phyloP scores from a whole-genome alignment of 1,284 basidiomycete genomes.

The Boletus smithii region DNA sequence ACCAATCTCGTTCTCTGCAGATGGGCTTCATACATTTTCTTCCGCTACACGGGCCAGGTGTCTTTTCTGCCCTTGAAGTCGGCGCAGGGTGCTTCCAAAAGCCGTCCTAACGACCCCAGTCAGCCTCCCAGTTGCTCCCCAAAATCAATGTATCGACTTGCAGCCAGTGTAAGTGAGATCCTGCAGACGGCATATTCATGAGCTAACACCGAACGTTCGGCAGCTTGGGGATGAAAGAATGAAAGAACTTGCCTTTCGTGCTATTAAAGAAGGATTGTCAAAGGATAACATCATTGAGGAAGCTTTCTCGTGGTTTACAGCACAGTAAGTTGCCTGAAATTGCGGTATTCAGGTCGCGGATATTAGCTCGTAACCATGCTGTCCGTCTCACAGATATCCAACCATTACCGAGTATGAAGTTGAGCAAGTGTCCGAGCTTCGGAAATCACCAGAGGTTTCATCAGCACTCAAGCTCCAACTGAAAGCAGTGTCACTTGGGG shows the following conservation, averaged over 20 bases:
- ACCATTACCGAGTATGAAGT: conserved; percentile 18
- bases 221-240: conserved; percentile 30
- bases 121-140: conserved; percentile 26
- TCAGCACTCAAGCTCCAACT: conserved; percentile 23
- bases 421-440: conserved; percentile 20
- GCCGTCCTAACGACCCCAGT: not conserved
- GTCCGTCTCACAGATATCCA: conserved; percentile 15
- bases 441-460: conserved; percentile 22
- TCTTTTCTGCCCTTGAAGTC: conserved; percentile 29
- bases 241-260: conserved; percentile 24
- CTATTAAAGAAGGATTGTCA: conserved; percentile 27
- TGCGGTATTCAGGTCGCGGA: conserved; percentile 2
- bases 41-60: conserved; percentile 32
- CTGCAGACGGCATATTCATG: not conserved
- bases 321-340: conserved; percentile 27
- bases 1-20: conserved; percentile 7
- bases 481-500: conserved; percentile 22
- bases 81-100: not conserved
- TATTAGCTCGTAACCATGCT: conserved; percentile 22
- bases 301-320: conserved; percentile 33
- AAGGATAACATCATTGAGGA: conserved; percentile 30
- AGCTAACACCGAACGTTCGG: conserved; percentile 1
- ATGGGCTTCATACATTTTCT: conserved; percentile 30
- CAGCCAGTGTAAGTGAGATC: conserved; percentile 18
- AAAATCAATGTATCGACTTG: conserved; percentile 37